Percentiles rank a stretch among this genome's conserved stretches.
These are phyloP conservation scores for Phytophthora uliginosa DNA, from an alignment of 352 stramenopile genomes.

Conservation along the genomic window DNA sequence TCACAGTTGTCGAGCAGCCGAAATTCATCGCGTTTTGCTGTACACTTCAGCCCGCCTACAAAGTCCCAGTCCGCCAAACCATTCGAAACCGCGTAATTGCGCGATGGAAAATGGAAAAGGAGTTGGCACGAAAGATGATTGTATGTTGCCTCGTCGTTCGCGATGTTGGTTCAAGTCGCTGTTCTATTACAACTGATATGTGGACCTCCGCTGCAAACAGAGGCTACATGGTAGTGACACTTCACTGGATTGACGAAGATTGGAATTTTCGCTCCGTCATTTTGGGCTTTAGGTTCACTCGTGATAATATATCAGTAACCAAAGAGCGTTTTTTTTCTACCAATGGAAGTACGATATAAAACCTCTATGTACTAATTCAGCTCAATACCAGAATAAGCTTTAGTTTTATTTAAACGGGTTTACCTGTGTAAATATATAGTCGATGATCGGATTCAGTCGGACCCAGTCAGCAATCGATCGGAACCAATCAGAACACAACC, in stretches of 20 bases:
- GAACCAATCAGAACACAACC: not conserved
- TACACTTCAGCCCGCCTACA: not conserved
- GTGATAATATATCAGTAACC: too few species aligned
- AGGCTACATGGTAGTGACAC: too few species aligned
- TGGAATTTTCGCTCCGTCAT: too few species aligned
- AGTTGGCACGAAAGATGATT: not conserved
- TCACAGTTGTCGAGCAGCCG: constrained; percentile 9
- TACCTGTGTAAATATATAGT: constrained; percentile 1
- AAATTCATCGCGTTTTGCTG: constrained; percentile 13
- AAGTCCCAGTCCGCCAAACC: constrained; percentile 8
- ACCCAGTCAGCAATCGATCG: not conserved
- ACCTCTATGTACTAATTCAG: not conserved
- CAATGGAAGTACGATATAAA: not conserved
- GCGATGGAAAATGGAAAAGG: constrained; percentile 16
- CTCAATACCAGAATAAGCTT: not conserved
- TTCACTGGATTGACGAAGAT: too few species aligned
- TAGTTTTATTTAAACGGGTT: not conserved
- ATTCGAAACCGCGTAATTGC: constrained; percentile 5
- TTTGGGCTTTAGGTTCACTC: too few species aligned
- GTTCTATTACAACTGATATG: too few species aligned
- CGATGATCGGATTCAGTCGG: too few species aligned
- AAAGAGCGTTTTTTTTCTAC: too few species aligned
- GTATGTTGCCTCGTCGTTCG: not conserved
- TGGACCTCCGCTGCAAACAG: too few species aligned
- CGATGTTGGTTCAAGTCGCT: too few species aligned